These are phyloP conservation scores for Yamadazyma kitorensis DNA, from an alignment of 805 yeast genomes.

Conservation along the genomic window DNA sequence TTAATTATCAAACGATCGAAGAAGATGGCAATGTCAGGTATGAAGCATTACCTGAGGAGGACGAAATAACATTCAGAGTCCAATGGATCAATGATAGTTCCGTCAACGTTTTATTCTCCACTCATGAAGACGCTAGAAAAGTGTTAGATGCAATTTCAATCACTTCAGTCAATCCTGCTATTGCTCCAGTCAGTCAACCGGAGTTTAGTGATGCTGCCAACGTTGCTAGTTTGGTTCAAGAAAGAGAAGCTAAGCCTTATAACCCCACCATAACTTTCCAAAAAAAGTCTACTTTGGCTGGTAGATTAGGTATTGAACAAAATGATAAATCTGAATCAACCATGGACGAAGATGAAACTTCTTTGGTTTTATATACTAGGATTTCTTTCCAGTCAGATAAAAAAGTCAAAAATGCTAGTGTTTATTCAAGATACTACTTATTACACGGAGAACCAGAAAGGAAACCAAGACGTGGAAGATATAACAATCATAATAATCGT, in stretches of 20 bases:
- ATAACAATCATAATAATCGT: constrained; percentile 11
- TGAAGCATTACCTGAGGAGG: constrained; percentile 23
- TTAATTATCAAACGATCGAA: constrained; percentile 27
- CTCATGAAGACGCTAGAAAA: constrained; percentile 37
- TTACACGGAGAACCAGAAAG: constrained; percentile 69
- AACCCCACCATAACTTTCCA: constrained; percentile 33
- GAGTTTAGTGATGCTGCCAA: constrained; percentile 16
- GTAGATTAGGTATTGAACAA: constrained; percentile 23
- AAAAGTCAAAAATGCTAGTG: constrained; percentile 56
- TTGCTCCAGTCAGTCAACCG: constrained; percentile 6
- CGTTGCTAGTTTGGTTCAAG: constrained; percentile 27
- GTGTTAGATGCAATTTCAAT: constrained; percentile 37
- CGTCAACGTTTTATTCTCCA: constrained; percentile 53
- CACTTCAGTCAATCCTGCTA: constrained; percentile 14
- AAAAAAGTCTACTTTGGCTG: constrained; percentile 27
- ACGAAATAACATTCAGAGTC: constrained; percentile 39
- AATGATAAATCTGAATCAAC: constrained; percentile 9
- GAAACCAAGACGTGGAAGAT: constrained; percentile 21
- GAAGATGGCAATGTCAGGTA: constrained; percentile 14
- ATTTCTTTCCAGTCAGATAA: constrained; percentile 53
- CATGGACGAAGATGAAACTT: constrained; percentile 40
- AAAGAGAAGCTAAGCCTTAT: constrained; percentile 41
- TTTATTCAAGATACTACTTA: constrained; percentile 60
- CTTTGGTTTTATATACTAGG: constrained; percentile 42
- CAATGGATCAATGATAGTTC: constrained; percentile 70